A percentile compares a stretch with the other conserved stretches of the same genome.
Conservation (phyloP, 257 asterid genomes). For the Capsicum chinense region DNA sequence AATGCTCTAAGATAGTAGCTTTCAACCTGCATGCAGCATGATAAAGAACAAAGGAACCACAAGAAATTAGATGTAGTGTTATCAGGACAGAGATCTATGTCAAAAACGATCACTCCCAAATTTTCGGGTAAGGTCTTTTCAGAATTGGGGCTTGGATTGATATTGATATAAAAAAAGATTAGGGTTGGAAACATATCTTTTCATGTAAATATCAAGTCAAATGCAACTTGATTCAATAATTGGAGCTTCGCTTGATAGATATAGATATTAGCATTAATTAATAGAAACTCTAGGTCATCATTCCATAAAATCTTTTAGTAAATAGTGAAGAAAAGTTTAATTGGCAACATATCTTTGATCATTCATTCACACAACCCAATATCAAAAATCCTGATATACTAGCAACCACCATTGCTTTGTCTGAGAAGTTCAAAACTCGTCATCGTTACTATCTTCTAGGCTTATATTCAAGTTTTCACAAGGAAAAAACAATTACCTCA, state of each 20-base stretch:
- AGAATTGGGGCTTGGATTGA: neutral
- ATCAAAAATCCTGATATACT: neutral
- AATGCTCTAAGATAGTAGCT: constrained; percentile 73
- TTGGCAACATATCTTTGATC: constrained; percentile 9
- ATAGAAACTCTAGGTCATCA: neutral
- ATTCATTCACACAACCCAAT: constrained; percentile 13
- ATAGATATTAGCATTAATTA: neutral
- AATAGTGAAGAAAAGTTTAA: neutral
- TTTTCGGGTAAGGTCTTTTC: neutral
- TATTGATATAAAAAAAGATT: neutral
- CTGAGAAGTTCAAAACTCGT: constrained; percentile 6
- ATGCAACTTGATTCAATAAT: neutral
- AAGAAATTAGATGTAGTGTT: constrained; percentile 1
- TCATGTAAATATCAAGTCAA: neutral
- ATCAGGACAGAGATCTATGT: neutral
- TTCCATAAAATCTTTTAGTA: neutral
- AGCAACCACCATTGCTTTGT: neutral
- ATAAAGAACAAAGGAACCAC: constrained; percentile 28
- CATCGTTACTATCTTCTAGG: neutral
- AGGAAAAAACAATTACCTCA: constrained; percentile 55
- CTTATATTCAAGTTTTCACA: neutral
- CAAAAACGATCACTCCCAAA: neutral
- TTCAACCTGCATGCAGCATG: constrained; percentile 71
- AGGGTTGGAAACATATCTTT: neutral
- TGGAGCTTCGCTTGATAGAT: neutral